Evolutionary conservation across 345 rosid species (phyloP).

Genomic region (Camelina hispida): DNA sequence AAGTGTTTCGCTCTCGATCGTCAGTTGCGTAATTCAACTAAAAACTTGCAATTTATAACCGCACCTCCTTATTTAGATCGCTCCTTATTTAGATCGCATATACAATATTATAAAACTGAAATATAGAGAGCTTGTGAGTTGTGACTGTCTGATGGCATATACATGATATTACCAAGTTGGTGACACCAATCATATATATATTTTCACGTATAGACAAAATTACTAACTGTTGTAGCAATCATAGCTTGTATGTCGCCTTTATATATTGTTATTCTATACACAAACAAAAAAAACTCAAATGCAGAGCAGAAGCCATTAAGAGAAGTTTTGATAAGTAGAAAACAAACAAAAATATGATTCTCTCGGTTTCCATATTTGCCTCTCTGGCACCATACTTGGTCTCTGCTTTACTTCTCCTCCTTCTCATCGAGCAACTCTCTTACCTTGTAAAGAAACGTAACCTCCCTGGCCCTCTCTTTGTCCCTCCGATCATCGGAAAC

Average conservation of each 20-base stretch:
- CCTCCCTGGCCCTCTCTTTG: slow-evolving; percentile 63
- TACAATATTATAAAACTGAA: no score
- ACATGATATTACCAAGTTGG: not conserved
- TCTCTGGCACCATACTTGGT: slow-evolving; percentile 40
- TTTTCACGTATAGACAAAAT: not conserved
- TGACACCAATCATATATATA: not conserved
- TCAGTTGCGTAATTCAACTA: not conserved
- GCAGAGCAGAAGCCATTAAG: not conserved
- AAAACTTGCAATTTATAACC: no score
- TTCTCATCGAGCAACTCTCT: slow-evolving; percentile 59
- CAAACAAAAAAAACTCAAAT: not conserved
- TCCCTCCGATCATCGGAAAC: slow-evolving; percentile 71
- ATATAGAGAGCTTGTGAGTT: no score
- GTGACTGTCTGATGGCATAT: not conserved
- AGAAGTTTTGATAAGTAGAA: not conserved
- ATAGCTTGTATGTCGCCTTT: not conserved
- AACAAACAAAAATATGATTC: not conserved
- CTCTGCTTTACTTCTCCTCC: slow-evolving; percentile 42
- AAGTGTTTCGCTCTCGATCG: not conserved
- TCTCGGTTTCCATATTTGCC: not conserved
- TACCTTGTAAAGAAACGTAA: slow-evolving; percentile 68
- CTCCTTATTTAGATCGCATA: no score
- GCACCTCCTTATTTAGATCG: no score
- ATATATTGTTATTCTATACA: not conserved
- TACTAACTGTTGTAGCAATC: not conserved